phyloP scores from a whole-genome alignment of 1,284 basidiomycete genomes.

The Jaminaea rosea region DNA sequence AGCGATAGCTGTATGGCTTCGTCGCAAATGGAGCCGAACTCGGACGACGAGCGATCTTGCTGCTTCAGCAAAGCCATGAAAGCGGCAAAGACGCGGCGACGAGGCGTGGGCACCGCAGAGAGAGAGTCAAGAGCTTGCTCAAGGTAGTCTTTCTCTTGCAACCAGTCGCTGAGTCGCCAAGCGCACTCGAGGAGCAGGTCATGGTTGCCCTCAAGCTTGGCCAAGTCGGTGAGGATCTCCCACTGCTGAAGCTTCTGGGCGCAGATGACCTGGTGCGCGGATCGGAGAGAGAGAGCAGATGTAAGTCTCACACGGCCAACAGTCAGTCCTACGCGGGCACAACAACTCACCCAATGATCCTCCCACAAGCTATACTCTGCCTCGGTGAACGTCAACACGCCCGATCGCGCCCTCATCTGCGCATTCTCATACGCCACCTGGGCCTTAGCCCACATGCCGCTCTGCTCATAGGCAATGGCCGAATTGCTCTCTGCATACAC shows the following conservation, averaged over 20 bases:
- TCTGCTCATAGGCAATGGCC: slow-evolving; percentile 88
- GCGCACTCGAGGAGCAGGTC: slow-evolving; percentile 90
- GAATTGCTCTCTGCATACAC: slow-evolving; percentile 84
- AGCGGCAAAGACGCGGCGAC: slow-evolving; percentile 88
- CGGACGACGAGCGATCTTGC: slow-evolving; percentile 44
- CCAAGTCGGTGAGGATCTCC: slow-evolving; percentile 74
- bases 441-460: slow-evolving; percentile 93
- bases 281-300: too few relatives aligned
- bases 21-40: slow-evolving; percentile 61
- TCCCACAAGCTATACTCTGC: slow-evolving; percentile 97
- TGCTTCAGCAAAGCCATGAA: slow-evolving; percentile 70
- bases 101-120: slow-evolving; percentile 78
- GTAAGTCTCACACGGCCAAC: too few relatives aligned
- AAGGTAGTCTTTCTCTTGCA: slow-evolving; percentile 62
- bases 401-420: slow-evolving; percentile 74
- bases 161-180: slow-evolving; percentile 91
- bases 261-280: too few relatives aligned
- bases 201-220: slow-evolving; percentile 78
- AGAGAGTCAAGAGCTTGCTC: slow-evolving; percentile 77
- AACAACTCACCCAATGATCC: slow-evolving; percentile 99
- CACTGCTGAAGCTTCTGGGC: slow-evolving; percentile 94
- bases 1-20: slow-evolving; percentile 95
- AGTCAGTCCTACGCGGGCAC: too few relatives aligned
- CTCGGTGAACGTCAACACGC: slow-evolving; percentile 82
- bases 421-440: slow-evolving; percentile 81